Conservation (phyloP, 805 yeast species). For the Pichia occidentalis region DNA sequence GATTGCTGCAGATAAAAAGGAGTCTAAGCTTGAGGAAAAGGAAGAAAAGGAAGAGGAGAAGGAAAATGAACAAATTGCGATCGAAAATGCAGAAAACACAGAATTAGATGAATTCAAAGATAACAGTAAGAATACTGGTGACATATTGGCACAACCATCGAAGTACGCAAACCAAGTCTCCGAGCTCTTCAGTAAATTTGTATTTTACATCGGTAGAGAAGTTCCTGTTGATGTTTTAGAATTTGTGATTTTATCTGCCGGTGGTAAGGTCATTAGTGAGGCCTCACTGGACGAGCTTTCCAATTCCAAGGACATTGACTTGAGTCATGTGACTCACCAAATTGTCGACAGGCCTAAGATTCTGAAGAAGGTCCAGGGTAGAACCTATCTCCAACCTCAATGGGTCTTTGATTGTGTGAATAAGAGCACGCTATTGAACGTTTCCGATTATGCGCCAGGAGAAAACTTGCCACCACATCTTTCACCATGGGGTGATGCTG, state of each 20-base stretch:
- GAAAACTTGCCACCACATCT: slow-evolving; percentile 94
- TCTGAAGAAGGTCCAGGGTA: slow-evolving; percentile 70
- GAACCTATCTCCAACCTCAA: slow-evolving; percentile 95
- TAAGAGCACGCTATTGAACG: slow-evolving; percentile 67
- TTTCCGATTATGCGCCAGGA: slow-evolving; percentile 84
- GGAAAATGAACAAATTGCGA: slow-evolving; percentile 31
- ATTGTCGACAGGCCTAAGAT: slow-evolving; percentile 88
- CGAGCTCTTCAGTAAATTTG: slow-evolving; percentile 62
- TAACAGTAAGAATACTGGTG: slow-evolving; percentile 57
- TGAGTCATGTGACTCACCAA: slow-evolving; percentile 80
- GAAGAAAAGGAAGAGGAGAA: slow-evolving; percentile 33
- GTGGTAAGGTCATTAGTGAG: slow-evolving; percentile 83
- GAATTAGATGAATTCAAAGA: slow-evolving; percentile 70
- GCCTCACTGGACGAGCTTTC: slow-evolving; percentile 71
- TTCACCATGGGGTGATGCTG: slow-evolving; percentile 98
- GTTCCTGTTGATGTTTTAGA: slow-evolving; percentile 90
- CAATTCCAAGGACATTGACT: slow-evolving; percentile 45
- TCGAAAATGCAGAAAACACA: slow-evolving; percentile 37
- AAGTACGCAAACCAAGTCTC: slow-evolving; percentile 53
- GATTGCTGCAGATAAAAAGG: slow-evolving; percentile 44
- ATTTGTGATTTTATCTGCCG: slow-evolving; percentile 77
- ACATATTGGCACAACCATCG: slow-evolving; percentile 66
- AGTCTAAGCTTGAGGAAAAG: neutral
- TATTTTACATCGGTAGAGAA: slow-evolving; percentile 89
- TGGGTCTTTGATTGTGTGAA: slow-evolving; percentile 94